Conservation (phyloP, 2,329 filamentous ascomycete genomes). For the Neoarthrinium moseri region DNA sequence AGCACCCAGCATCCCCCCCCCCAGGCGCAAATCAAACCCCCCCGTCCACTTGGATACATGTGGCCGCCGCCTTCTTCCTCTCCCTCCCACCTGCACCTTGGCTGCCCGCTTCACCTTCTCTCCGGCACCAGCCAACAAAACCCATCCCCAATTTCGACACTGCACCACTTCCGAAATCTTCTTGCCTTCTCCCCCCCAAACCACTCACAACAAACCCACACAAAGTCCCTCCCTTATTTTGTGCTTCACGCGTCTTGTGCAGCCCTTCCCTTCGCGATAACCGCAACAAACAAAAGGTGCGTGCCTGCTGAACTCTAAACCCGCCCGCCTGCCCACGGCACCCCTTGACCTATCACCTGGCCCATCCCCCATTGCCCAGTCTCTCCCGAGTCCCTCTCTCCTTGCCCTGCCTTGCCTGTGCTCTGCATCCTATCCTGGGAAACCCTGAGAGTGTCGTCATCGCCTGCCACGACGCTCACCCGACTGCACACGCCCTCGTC, state of each 20-base stretch:
- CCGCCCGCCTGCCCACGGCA: neutral
- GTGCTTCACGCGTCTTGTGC: conserved; percentile 22
- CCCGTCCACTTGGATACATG: neutral
- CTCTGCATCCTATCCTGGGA: conserved; percentile 3
- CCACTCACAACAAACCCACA: neutral
- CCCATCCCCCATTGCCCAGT: neutral
- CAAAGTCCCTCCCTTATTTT: no score
- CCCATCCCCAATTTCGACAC: conserved; percentile 3
- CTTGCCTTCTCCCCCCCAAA: neutral
- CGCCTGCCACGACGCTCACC: neutral
- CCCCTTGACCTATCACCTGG: conserved; percentile 5
- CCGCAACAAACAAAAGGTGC: conserved; percentile 17
- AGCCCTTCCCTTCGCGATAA: conserved; percentile 20
- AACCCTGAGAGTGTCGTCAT: conserved; percentile 9
- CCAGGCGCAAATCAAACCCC: neutral
- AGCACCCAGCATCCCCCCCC: no score
- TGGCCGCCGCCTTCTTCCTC: neutral
- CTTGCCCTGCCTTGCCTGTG: no score
- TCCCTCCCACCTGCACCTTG: no score
- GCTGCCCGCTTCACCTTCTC: neutral
- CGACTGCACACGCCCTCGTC: no score
- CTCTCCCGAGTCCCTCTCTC: conserved; percentile 2
- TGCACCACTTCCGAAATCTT: neutral
- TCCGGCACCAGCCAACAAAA: neutral
- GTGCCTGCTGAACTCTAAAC: conserved; percentile 6